phyloP scores from a whole-genome alignment of 1,139 yeast species.

The Geotrichum phurueaensis region DNA sequence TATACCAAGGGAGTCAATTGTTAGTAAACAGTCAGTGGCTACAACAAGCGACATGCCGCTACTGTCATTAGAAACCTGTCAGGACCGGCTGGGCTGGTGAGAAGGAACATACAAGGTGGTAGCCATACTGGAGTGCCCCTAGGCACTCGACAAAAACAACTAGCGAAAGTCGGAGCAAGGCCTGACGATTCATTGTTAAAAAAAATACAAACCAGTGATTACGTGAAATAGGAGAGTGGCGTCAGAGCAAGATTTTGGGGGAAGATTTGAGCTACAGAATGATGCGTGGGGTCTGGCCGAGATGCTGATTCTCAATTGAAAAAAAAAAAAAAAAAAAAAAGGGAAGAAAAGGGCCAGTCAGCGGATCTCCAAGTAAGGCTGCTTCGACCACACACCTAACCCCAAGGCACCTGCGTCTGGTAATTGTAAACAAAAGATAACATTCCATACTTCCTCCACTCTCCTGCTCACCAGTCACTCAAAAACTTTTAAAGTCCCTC shows the following conservation, averaged over 20 bases:
- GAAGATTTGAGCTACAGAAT: neutral
- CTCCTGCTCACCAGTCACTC: neutral
- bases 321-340: neutral
- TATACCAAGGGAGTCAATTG: slow-evolving; percentile 6
- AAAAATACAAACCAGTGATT: neutral
- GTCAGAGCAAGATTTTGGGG: neutral
- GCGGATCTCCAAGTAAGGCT: neutral
- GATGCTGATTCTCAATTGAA: neutral
- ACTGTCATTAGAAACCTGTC: neutral
- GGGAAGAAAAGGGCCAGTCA: neutral
- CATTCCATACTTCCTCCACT: neutral
- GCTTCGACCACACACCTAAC: neutral
- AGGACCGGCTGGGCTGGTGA: neutral
- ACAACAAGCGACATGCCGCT: neutral
- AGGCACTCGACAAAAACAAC: slow-evolving; percentile 43
- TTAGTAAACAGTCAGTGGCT: neutral
- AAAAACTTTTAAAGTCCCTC: too few relatives aligned
- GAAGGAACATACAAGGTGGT: slow-evolving; percentile 49
- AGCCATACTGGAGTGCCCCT: slow-evolving; percentile 80
- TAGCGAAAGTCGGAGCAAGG: slow-evolving; percentile 4
- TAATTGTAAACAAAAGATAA: neutral
- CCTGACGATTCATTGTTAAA: slow-evolving; percentile 7
- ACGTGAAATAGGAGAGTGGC: neutral
- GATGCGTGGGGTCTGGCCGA: neutral
- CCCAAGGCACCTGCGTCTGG: neutral